A percentile compares a stretch with the other conserved stretches of the same genome.
Evolutionary conservation across 2,329 filamentous ascomycete genomes (phyloP).

Genomic region (Claviceps sp.): DNA sequence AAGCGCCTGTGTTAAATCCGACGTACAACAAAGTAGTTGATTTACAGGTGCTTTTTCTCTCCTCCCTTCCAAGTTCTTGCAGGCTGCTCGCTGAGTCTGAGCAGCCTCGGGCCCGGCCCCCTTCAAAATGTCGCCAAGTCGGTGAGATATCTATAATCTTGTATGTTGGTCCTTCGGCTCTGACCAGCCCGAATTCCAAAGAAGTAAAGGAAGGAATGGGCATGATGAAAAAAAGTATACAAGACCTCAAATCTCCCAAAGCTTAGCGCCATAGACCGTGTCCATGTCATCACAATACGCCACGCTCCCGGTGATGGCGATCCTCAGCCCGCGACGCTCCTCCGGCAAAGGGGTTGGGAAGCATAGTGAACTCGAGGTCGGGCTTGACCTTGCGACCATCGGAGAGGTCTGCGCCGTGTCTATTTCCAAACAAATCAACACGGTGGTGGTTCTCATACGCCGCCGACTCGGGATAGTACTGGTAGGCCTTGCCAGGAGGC

Average conservation of each 20-base stretch:
- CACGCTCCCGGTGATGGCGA: conserved; percentile 27
- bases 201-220: neutral
- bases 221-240: neutral
- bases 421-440: conserved; percentile 36
- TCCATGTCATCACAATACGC: conserved; percentile 23
- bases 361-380: conserved; percentile 30
- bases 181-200: neutral
- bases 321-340: conserved; percentile 17
- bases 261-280: neutral
- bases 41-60: neutral
- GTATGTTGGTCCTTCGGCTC: neutral
- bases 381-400: conserved; percentile 30
- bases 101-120: too few species aligned
- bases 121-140: neutral
- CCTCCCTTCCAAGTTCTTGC: too few species aligned
- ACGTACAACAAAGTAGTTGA: neutral
- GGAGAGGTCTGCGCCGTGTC: conserved; percentile 19
- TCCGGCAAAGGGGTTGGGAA: conserved; percentile 31
- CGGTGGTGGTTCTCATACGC: conserved; percentile 35
- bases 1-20: neutral
- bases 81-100: too few species aligned
- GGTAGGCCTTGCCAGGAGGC: conserved; percentile 35
- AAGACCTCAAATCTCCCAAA: neutral
- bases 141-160: neutral
- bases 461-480: conserved; percentile 39